Percentiles rank a stretch among this genome's conserved stretches.
Evolutionary conservation across 2,329 filamentous ascomycete genomes (phyloP).

Genomic region (Cercospora zeina): DNA sequence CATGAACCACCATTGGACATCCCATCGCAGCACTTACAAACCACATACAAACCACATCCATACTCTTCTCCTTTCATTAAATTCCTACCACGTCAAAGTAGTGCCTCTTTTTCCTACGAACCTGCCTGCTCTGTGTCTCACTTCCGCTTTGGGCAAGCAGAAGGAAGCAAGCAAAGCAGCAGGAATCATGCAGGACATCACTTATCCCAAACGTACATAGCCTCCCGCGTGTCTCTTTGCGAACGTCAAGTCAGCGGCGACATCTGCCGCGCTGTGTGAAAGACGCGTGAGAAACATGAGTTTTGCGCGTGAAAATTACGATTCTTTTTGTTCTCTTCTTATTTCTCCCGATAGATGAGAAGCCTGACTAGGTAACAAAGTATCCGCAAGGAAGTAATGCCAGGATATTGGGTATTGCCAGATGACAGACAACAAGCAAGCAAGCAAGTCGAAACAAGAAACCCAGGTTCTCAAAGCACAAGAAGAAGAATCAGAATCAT

Average conservation of each 20-base stretch:
- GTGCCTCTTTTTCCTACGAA: not conserved
- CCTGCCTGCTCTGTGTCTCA: not conserved
- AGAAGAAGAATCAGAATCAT: not conserved
- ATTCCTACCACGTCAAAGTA: too few species aligned
- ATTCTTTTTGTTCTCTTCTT: not conserved
- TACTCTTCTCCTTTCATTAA: too few species aligned
- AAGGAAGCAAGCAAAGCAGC: not conserved
- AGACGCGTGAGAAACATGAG: not conserved
- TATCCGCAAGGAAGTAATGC: not conserved
- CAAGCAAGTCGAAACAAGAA: not conserved
- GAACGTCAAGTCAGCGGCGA: too few species aligned
- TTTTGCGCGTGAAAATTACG: not conserved
- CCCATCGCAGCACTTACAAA: too few species aligned
- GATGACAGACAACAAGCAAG: not conserved
- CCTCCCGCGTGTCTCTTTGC: too few species aligned
- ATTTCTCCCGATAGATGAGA: not conserved
- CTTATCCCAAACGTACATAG: not conserved
- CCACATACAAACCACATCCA: too few species aligned
- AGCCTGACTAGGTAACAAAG: not conserved
- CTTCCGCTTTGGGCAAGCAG: not conserved
- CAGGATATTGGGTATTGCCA: not conserved
- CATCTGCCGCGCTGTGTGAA: not conserved
- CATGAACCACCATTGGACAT: too few species aligned
- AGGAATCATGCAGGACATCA: too few species aligned
- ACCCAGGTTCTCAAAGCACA: not conserved